Evolutionary conservation across 495 filamentous ascomycete species (phyloP).

Genomic region (Daldinia decipiens): DNA sequence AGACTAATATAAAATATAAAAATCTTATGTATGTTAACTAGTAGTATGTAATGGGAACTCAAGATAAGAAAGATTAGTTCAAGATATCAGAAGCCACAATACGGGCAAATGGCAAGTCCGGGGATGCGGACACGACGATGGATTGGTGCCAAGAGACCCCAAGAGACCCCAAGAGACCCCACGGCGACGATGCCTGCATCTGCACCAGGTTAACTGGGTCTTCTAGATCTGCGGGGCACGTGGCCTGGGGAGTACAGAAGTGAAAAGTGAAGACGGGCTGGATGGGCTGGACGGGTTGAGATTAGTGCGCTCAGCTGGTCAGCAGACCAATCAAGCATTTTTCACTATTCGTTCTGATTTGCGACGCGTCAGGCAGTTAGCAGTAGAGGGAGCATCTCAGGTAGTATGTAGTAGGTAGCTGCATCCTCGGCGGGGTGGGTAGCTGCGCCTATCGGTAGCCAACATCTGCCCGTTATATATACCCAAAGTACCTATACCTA

Average conservation of each 20-base stretch:
- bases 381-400: conserved; percentile 4
- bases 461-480: conserved; percentile 3
- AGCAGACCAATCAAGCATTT: conserved; percentile 48
- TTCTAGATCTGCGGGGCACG: conserved; percentile 46
- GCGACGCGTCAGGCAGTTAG: conserved; percentile 34
- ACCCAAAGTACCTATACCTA: conserved; percentile 3
- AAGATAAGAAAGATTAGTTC: neutral
- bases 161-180: conserved; percentile 36
- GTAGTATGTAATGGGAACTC: neutral
- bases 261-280: conserved; percentile 11
- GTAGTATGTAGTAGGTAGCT: conserved; percentile 14
- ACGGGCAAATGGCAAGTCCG: neutral
- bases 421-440: conserved; percentile 20
- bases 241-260: conserved; percentile 42
- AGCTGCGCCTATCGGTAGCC: conserved; percentile 28
- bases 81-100: neutral
- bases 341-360: conserved; percentile 37
- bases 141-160: conserved; percentile 29
- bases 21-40: conserved; percentile 3
- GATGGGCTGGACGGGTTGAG: neutral
- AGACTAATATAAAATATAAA: neutral
- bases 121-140: neutral
- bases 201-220: conserved; percentile 41
- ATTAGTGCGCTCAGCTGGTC: conserved; percentile 35
- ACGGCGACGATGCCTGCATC: conserved; percentile 37